Base-by-base conservation (phyloP, 257 asterid species). In the Capsicum baccatum region DNA sequence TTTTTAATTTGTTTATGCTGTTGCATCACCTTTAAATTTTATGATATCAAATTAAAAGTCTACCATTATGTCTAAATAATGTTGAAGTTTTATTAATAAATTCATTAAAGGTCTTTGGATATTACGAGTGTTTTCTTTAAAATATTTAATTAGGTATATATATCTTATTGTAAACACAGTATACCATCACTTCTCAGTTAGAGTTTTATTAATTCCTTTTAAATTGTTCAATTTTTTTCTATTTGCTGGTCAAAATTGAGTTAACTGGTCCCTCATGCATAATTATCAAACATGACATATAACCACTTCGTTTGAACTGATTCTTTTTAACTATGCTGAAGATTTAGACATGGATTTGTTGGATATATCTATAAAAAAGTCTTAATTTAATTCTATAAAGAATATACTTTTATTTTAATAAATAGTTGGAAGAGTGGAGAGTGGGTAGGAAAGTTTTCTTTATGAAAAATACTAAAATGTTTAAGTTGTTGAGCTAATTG, bases 31-130 rank as follows among this genome's bases (percentile, higher is more conserved):
- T 13, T 52, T 52, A 52, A 52, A 54, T 12, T 76, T 33, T 76
- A 54, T 52, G 63, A 26, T 76, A 76, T 52, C 21, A 26, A 26
- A 66, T 66, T 13, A 76, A 26, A 76, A 54, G 81, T 52, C 48
- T 33, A 76, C 63, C 21, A 76, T 76, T 54, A 52, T 76, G 62
- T 76, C 81, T 52, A 76, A 76, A 76, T 76, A 76, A 76, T 74
- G 80, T 50, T 5, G 26, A 52, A 14, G 63, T 13, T 14, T 26
- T 12, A 52, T 76, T 76, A 76, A 76, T 52, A 26, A 76, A 52
- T 76, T 48, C 63, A 11, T 21, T 76, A 76, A 76, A 50, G 62
- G 47, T 19, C 21, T 48, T 48, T 21, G 21, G 47, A 76, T 8
- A 12, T 47, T 11, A 50, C 62, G 3, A 50, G 60, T 50, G 9